Percentiles rank a stretch among this genome's conserved stretches.
These are phyloP conservation scores for Persicaria maculosa DNA, from an alignment of 148 eudicot species.

Conservation along the genomic window DNA sequence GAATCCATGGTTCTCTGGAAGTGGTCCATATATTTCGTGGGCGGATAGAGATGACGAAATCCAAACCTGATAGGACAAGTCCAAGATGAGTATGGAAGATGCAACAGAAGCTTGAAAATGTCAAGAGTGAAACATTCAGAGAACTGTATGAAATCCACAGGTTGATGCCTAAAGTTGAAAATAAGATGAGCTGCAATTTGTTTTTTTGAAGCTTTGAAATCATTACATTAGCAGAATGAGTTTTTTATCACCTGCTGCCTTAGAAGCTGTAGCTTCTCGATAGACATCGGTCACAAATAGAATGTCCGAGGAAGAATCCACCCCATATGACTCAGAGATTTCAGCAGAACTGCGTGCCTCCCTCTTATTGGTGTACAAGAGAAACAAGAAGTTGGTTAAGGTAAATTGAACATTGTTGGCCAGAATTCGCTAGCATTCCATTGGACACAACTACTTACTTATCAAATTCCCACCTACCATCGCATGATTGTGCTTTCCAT, in stretches of 20 bases:
- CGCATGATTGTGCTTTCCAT: too few relatives aligned
- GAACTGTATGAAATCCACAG: not conserved
- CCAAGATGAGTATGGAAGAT: not conserved
- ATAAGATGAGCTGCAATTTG: not conserved
- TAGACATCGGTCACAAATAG: slow-evolving; percentile 79
- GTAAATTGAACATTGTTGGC: not conserved
- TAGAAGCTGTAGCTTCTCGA: slow-evolving; percentile 88
- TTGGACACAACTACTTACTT: too few relatives aligned
- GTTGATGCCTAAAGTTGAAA: not conserved
- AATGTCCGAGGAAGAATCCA: slow-evolving; percentile 65
- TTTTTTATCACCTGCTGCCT: slow-evolving; percentile 62
- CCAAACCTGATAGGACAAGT: slow-evolving; percentile 43
- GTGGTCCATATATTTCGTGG: slow-evolving; percentile 69
- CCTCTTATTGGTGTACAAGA: slow-evolving; percentile 43
- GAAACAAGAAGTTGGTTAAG: not conserved
- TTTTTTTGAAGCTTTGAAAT: not conserved
- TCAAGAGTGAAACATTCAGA: not conserved
- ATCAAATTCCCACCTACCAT: too few relatives aligned
- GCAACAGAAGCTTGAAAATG: not conserved
- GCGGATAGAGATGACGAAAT: slow-evolving; percentile 66
- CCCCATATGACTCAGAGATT: slow-evolving; percentile 70
- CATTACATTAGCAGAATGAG: not conserved
- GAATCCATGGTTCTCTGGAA: slow-evolving; percentile 84
- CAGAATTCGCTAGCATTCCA: too few relatives aligned
- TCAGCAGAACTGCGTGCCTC: slow-evolving; percentile 74